phyloP scores from a whole-genome alignment of 306 rosid species.

The Castanea crenata region DNA sequence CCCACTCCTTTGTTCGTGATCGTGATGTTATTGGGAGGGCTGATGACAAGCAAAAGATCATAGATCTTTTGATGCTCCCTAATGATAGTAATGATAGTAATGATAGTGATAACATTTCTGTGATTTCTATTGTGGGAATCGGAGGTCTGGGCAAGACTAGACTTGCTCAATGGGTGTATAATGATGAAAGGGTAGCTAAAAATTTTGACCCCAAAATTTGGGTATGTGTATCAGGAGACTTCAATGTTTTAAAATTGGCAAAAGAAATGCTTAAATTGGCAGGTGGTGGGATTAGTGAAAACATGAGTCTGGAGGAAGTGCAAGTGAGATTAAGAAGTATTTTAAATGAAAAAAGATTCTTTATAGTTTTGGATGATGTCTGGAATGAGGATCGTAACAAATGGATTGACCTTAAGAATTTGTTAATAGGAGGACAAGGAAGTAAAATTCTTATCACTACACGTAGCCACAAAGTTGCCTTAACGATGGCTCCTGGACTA shows the following conservation, averaged over 20 bases:
- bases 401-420: slow-evolving; percentile 24
- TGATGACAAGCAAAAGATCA: slow-evolving; percentile 13
- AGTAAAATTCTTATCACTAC: slow-evolving; percentile 42
- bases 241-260: neutral
- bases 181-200: slow-evolving; percentile 14
- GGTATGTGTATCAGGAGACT: slow-evolving; percentile 22
- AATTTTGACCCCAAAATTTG: slow-evolving; percentile 8
- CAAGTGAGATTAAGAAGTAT: neutral
- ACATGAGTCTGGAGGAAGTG: neutral
- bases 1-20: slow-evolving; percentile 22
- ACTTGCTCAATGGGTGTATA: slow-evolving; percentile 24
- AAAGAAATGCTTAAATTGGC: slow-evolving; percentile 13
- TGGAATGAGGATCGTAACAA: slow-evolving; percentile 34
- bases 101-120: neutral
- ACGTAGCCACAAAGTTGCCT: slow-evolving; percentile 22
- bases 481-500: slow-evolving; percentile 9
- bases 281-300: neutral
- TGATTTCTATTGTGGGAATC: slow-evolving; percentile 24
- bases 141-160: slow-evolving; percentile 34
- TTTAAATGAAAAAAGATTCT: slow-evolving; percentile 8
- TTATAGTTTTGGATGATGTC: slow-evolving; percentile 45
- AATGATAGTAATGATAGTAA: too few species aligned
- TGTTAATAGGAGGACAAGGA: slow-evolving; percentile 32
- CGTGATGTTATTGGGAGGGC: slow-evolving; percentile 41
- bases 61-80: slow-evolving; percentile 8